Evolutionary conservation across 306 rosid genomes (phyloP).

Genomic region (Lagenaria siceraria): DNA sequence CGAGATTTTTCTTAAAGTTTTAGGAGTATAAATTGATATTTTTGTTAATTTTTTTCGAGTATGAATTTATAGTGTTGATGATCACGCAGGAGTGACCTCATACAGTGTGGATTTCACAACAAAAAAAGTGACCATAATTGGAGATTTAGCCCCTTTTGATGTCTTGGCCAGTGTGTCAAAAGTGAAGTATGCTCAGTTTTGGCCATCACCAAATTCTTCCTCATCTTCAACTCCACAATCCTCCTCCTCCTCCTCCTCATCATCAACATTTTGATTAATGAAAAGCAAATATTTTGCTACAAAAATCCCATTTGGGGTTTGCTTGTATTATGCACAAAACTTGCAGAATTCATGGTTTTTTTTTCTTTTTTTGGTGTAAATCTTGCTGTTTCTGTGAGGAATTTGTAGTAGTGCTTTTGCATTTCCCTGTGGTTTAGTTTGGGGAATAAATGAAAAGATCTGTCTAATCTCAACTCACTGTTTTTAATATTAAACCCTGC

Average conservation of each 20-base stretch:
- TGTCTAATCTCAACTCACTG: background rate
- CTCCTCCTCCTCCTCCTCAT: background rate
- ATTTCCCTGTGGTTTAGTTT: background rate
- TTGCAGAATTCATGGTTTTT: background rate
- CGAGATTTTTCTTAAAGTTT: too few relatives aligned
- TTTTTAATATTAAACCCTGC: background rate
- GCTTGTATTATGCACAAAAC: background rate
- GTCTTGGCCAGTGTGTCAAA: slow-evolving; percentile 66
- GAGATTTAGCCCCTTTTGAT: slow-evolving; percentile 57
- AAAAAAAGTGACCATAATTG: slow-evolving; percentile 70
- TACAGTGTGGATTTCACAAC: slow-evolving; percentile 57
- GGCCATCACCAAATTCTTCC: slow-evolving; percentile 39
- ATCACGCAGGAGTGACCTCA: slow-evolving; percentile 68
- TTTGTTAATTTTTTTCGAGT: too few relatives aligned
- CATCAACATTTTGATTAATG: background rate
- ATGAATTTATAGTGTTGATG: background rate
- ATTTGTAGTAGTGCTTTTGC: background rate
- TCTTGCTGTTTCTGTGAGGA: background rate
- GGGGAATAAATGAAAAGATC: background rate
- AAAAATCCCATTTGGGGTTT: background rate
- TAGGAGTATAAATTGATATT: too few relatives aligned
- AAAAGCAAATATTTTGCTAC: background rate
- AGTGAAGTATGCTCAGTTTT: slow-evolving; percentile 78
- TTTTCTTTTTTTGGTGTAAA: background rate
- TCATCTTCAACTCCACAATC: slow-evolving; percentile 9